Evolutionary conservation across 768 basidiomycete species (phyloP).

Genomic region (Suillus discolor): DNA sequence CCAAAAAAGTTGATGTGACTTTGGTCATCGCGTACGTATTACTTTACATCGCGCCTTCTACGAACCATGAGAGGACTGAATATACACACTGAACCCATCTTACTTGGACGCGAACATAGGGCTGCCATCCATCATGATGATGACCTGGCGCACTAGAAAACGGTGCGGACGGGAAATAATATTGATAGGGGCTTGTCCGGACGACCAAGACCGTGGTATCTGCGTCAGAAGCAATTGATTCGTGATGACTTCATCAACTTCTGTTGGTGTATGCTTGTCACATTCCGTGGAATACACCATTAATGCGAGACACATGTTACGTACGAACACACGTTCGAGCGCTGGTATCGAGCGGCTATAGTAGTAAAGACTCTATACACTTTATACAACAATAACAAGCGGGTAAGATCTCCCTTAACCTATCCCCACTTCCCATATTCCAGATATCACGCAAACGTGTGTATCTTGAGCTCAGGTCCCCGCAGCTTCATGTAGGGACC

Average conservation of each 20-base stretch:
- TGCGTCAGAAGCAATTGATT: not conserved
- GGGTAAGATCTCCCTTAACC: not conserved
- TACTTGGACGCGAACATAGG: not conserved
- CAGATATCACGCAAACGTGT: not conserved
- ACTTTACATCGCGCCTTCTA: not conserved
- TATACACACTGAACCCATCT: not conserved
- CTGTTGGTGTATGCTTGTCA: not conserved
- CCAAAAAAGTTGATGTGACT: not conserved
- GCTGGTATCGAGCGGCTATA: not conserved
- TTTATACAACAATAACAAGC: not conserved
- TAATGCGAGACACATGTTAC: not conserved
- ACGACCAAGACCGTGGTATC: not conserved
- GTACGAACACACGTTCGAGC: not conserved
- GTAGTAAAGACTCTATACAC: not conserved
- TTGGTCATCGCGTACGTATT: not conserved
- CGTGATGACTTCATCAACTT: no score
- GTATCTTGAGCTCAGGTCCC: not conserved
- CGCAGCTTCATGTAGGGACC: not conserved
- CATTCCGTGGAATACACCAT: not conserved
- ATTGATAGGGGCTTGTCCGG: not conserved
- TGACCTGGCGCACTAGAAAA: not conserved
- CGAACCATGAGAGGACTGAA: not conserved
- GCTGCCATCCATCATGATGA: not conserved
- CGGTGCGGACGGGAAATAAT: not conserved
- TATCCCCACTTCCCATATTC: not conserved